Base-by-base conservation (phyloP, 2,329 filamentous ascomycete species). In the Thyridium curvatum region DNA sequence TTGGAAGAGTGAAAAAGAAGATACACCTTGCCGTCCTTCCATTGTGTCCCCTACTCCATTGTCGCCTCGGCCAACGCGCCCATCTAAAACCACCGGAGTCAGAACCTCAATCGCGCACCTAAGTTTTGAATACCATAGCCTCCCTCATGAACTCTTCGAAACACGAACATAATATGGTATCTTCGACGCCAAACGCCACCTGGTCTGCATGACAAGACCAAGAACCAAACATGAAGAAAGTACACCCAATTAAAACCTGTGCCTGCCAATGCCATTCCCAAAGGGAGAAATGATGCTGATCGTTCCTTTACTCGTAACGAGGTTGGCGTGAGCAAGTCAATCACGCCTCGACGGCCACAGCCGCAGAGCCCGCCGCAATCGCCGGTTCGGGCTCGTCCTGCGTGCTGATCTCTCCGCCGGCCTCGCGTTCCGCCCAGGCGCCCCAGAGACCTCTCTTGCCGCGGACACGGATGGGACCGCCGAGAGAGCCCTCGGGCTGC, bases 381-480 rank as follows among this genome's bases (percentile, higher is more conserved):
- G 28, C 35, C 12, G 34, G 35, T 12, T 37, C 35, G 9, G 35
- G 14, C 35, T 37, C 28, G 6, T n/a, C 16, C 16, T 37, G 35
- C n/a, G 35, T 29, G 6, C 26, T 26, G 10, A 37, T 77, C 57
- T 81, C 77, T 36, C 77, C 78, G 42, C 77, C 77, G 33, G 77
- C 77, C 57, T 82, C 78, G 30, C 73, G 70, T 69, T 97, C 93
- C 1, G 93, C 93, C 93, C 93, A 98, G 30, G 84, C 81, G 38
- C 91, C 93, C 91, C 93, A 98, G 3, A 98, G 80, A n/a, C 87
- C 91, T 51, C 87, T 79, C 76, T 98, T 98, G 42, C 85, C 89
- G 49, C 88, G 75, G 42, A 98, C 85, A 42, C 83, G 75, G 54
- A 98, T 87, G 12, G 84, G 77, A 3, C 82, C 85, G 36, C 90